phyloP scores from a whole-genome alignment of 768 basidiomycete species.

The Amanita phalloides region DNA sequence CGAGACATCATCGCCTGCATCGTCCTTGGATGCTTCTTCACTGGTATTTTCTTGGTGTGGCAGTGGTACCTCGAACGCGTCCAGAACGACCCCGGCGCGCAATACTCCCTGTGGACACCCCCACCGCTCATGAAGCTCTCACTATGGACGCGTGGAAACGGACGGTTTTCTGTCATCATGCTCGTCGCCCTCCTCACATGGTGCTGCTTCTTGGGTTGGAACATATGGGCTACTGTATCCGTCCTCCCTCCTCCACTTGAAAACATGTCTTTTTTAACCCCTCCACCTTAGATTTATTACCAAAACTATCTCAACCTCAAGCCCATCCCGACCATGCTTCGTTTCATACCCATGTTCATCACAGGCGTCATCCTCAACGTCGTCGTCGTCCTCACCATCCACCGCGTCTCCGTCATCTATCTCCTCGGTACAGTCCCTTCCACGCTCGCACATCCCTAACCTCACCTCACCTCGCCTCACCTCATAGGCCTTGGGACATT shows the following conservation, averaged over 20 bases:
- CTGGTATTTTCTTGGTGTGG: slow-evolving; percentile 53
- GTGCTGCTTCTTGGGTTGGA: slow-evolving; percentile 42
- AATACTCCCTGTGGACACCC: slow-evolving; percentile 20
- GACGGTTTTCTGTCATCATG: slow-evolving; percentile 48
- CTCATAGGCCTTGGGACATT: slow-evolving; percentile 40
- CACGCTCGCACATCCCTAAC: background rate
- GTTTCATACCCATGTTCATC: slow-evolving; percentile 63
- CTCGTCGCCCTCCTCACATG: slow-evolving; percentile 48
- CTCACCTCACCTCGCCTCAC: too few species aligned
- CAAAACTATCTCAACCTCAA: slow-evolving; percentile 47
- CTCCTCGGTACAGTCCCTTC: slow-evolving; percentile 38
- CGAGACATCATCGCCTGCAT: slow-evolving; percentile 64
- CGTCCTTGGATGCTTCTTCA: slow-evolving; percentile 45
- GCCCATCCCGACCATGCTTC: slow-evolving; percentile 52
- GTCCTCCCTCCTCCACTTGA: background rate
- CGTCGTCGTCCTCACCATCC: slow-evolving; percentile 49
- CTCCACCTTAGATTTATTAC: slow-evolving; percentile 46
- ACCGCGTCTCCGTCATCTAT: slow-evolving; percentile 40
- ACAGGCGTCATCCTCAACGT: slow-evolving; percentile 55
- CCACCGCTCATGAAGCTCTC: slow-evolving; percentile 54
- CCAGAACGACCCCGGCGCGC: slow-evolving; percentile 13
- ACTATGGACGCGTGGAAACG: slow-evolving; percentile 48
- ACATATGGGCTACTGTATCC: slow-evolving; percentile 21
- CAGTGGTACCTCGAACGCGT: slow-evolving; percentile 48
- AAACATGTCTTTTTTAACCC: background rate